A percentile compares a stretch with the other conserved stretches of the same genome.
phyloP scores from a whole-genome alignment of 495 filamentous ascomycete species.

The Podospora appendiculata region DNA sequence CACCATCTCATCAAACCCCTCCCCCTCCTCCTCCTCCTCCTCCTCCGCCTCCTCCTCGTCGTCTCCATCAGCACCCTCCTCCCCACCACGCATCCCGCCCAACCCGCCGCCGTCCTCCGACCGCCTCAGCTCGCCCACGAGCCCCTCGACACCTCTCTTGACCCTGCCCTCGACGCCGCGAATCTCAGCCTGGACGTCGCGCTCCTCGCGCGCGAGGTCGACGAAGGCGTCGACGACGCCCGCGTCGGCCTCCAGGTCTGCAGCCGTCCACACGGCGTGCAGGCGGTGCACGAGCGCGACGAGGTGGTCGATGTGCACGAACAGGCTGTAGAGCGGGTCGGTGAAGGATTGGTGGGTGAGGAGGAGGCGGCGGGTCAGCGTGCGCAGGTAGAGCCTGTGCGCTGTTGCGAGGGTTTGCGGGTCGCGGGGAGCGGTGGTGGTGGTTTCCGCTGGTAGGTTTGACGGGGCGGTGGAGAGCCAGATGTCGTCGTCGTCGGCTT shows the following conservation, averaged over 20 bases:
- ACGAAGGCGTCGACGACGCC: constrained; percentile 67
- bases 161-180: constrained; percentile 42
- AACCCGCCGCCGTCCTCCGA: constrained; percentile 9
- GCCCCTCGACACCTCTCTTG: constrained; percentile 52
- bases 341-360: constrained; percentile 65
- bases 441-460: constrained; percentile 43
- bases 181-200: constrained; percentile 53
- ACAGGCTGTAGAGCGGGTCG: constrained; percentile 56
- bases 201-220: constrained; percentile 62
- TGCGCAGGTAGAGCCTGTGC: constrained; percentile 65
- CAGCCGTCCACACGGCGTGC: constrained; percentile 60
- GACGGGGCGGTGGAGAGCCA: constrained; percentile 39
- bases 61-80: too few species aligned
- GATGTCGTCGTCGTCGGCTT: constrained; percentile 14
- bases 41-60: constrained; percentile 2
- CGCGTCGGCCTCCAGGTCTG: constrained; percentile 71
- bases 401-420: constrained; percentile 76
- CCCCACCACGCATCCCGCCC: neutral
- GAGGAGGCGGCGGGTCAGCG: constrained; percentile 60
- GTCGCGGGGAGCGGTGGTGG: constrained; percentile 43
- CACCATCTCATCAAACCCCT: constrained; percentile 4
- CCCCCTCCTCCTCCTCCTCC: constrained; percentile 16
- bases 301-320: constrained; percentile 67
- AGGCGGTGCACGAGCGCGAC: constrained; percentile 66
- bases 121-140: constrained; percentile 47